These are phyloP conservation scores for Aphanomyces invadans DNA, from an alignment of 352 stramenopile genomes.

Conservation along the genomic window DNA sequence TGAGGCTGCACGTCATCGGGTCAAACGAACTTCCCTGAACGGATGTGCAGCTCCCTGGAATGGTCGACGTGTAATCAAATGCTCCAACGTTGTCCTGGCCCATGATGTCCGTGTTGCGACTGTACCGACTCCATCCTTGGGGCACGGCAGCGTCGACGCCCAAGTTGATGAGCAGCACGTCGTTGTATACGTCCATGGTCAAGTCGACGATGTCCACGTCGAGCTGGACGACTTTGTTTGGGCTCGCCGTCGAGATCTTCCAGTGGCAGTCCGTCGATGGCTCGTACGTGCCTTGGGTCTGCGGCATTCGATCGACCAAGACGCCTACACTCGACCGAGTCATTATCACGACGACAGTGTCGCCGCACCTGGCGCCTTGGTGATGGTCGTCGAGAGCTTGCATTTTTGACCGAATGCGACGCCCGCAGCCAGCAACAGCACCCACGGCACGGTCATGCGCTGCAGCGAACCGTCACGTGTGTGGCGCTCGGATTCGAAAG, in stretches of 20 bases:
- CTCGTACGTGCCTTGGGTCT: conserved; percentile 11
- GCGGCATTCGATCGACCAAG: conserved; percentile 4
- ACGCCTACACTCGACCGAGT: neutral
- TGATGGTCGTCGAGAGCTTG: neutral
- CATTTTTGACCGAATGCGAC: conserved; percentile 11
- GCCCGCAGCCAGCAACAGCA: too few relatives aligned
- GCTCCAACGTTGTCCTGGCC: neutral
- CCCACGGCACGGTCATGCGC: too few relatives aligned
- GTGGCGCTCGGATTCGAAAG: too few relatives aligned
- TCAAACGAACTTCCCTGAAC: conserved; percentile 9
- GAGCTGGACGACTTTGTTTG: conserved; percentile 16
- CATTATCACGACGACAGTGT: neutral
- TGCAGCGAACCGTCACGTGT: too few relatives aligned
- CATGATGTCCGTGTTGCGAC: neutral
- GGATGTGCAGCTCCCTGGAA: neutral
- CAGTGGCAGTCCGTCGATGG: conserved; percentile 14
- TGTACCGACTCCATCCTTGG: conserved; percentile 7
- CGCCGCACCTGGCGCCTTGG: conserved; percentile 3
- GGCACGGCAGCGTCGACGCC: neutral
- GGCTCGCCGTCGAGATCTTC: conserved; percentile 1
- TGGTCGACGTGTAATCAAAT: conserved; percentile 1
- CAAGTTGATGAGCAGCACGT: conserved; percentile 20
- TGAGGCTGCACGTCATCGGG: neutral
- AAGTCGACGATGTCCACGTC: conserved; percentile 3
- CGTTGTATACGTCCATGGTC: neutral